Base-by-base conservation (phyloP, 192 early-diverging fungal species). In the Coemansia sp. region DNA sequence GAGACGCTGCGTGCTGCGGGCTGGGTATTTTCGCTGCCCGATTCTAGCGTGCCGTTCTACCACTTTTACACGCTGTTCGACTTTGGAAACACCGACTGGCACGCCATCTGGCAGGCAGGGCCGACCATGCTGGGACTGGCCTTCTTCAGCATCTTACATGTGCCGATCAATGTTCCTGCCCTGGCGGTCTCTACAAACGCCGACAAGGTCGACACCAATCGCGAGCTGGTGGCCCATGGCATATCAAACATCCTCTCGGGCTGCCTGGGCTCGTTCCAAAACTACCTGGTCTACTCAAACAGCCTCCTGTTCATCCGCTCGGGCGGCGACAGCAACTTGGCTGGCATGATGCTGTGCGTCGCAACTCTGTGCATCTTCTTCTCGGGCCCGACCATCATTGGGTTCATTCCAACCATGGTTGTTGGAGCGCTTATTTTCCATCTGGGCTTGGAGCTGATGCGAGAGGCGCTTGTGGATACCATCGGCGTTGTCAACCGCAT, bases 361-460 rank as follows among this genome's bases (percentile, higher is more conserved):
- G 92, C 86, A 15, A 94, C 96, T 0, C 65, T 88, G 0, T 83
- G 86, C 27, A 71, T 98, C 36, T 94, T 94, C 83, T 71, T 98
- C 5, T 83, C 88, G 0, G 97, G 97, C 0, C 91, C 91, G 2
- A 84, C 90, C 64, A 89, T 99, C 15, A 92, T 98, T 29, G 89
- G 90, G 3, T 96, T 91, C 70, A 95, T 99, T 22, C 97, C 97
- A 5, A 90, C 93, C 1, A 92, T 98, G 84, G 91, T 98, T 12
- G 94, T 99, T 11, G 96, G 95, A 15, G 89, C 93, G 29, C 82
- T 98, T 9, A 99, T 99, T 59, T 98, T 99, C 80, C 95, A 97
- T 65, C 82, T 99, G 31, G 98, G 95, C 3, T 75, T 98, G 59
- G 98, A 99, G 66, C 84, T 99, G 29, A 60, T 98, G 35, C 94